Conservation (phyloP, 345 rosid species). For the Corymbia maculata region DNA sequence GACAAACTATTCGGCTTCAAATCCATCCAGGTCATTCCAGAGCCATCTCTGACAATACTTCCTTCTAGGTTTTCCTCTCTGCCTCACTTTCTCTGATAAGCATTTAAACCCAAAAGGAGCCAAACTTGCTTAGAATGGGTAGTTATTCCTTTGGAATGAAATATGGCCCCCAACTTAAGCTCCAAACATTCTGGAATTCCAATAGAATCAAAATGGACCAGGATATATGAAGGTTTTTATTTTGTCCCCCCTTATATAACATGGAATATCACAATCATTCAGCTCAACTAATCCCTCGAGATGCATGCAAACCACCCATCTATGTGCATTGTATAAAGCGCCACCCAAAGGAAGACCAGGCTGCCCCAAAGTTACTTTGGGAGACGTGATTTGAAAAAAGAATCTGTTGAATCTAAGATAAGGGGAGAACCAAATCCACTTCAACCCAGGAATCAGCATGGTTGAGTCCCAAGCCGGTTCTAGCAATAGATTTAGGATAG, state of each 20-base stretch:
- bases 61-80: neutral
- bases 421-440: neutral
- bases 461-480: neutral
- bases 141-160: neutral
- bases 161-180: neutral
- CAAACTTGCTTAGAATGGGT: neutral
- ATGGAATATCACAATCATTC: neutral
- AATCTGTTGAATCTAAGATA: neutral
- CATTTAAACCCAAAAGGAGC: neutral
- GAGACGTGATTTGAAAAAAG: neutral
- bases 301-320: neutral
- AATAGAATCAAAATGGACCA: neutral
- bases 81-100: neutral
- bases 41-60: neutral
- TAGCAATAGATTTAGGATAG: neutral
- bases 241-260: neutral
- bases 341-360: neutral
- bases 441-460: neutral
- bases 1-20: neutral
- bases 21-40: neutral
- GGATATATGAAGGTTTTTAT: neutral
- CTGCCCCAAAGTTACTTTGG: neutral
- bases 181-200: neutral
- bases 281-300: neutral
- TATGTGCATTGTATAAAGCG: neutral